Evolutionary conservation across 768 basidiomycete genomes (phyloP).

Genomic region (Royoungia palumana): DNA sequence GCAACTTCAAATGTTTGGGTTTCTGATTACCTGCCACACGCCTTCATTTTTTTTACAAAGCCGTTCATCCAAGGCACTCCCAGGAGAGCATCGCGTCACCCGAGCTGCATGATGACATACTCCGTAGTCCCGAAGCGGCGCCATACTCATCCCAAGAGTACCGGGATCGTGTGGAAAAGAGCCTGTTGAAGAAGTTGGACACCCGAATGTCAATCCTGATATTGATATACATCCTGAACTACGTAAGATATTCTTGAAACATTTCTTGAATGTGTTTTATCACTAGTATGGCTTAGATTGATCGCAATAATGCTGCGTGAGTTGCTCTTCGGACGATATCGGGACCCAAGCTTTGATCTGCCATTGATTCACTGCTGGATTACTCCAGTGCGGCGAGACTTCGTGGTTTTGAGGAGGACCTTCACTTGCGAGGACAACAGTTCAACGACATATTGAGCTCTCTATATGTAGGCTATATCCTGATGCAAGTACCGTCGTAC

Average conservation of each 20-base stretch:
- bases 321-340: constrained; percentile 12
- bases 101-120: too few relatives aligned
- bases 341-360: background rate
- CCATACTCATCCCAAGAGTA: too few relatives aligned
- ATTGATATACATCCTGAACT: constrained; percentile 36
- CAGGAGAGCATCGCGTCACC: too few relatives aligned
- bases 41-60: too few relatives aligned
- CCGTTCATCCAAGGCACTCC: too few relatives aligned
- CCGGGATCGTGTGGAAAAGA: constrained; percentile 34
- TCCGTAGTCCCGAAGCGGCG: too few relatives aligned
- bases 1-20: too few relatives aligned
- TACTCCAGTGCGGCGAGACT: constrained; percentile 61
- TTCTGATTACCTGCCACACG: too few relatives aligned
- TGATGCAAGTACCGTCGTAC: constrained; percentile 79
- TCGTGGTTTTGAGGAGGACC: constrained; percentile 67
- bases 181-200: constrained; percentile 37
- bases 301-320: constrained; percentile 69
- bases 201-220: constrained; percentile 34
- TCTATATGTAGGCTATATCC: constrained; percentile 68
- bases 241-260: constrained; percentile 20
- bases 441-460: constrained; percentile 68
- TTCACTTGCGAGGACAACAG: constrained; percentile 56
- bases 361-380: background rate
- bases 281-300: constrained; percentile 41
- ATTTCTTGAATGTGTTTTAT: background rate